Evolutionary conservation across 768 basidiomycete species (phyloP), one percentile per base, ranked within the genome.

Genomic region (Arthromyces matolae): DNA sequence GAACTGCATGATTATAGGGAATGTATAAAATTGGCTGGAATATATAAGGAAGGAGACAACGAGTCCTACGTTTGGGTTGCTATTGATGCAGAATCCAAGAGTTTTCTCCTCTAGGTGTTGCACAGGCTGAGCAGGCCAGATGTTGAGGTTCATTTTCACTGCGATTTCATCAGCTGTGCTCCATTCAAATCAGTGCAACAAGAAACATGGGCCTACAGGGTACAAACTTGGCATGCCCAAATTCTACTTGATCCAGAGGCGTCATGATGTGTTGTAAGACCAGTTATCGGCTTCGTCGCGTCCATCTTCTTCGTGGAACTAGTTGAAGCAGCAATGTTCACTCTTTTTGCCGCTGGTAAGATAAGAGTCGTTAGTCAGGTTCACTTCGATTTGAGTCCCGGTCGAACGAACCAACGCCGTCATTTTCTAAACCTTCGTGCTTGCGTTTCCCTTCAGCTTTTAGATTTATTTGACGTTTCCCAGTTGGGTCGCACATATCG

Each of bases 211-310:
- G 61, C 84, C 65, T 58, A 86, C 85, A 87, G 60, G 5, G 85
- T 88, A 50, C 85, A 88, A 18, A 79, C 66, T 10, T 65, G 54
- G 56, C 85, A 88, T 33, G 60, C 59, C 85, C 85, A 86, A 14
- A 54, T 45, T 8, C n/a, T 13, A 22, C 31, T 14, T 16, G 39
- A n/a, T n/a, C n/a, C n/a, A n/a, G n/a, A n/a, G n/a, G n/a, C n/a
- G n/a, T n/a, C n/a, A n/a, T n/a, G n/a, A n/a, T n/a, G n/a, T n/a
- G n/a, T n/a, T n/a, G n/a, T n/a, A n/a, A n/a, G n/a, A n/a, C n/a
- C n/a, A n/a, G n/a, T n/a, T n/a, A n/a, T n/a, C n/a, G n/a, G n/a
- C n/a, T n/a, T n/a, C n/a, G n/a, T n/a, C n/a, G n/a, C n/a, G n/a
- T n/a, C n/a, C n/a, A n/a, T n/a, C 29, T 16, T 14, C 10, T 5